These are phyloP conservation scores for Rossbeevera mucosa DNA, from an alignment of 768 basidiomycete species.

Conservation along the genomic window DNA sequence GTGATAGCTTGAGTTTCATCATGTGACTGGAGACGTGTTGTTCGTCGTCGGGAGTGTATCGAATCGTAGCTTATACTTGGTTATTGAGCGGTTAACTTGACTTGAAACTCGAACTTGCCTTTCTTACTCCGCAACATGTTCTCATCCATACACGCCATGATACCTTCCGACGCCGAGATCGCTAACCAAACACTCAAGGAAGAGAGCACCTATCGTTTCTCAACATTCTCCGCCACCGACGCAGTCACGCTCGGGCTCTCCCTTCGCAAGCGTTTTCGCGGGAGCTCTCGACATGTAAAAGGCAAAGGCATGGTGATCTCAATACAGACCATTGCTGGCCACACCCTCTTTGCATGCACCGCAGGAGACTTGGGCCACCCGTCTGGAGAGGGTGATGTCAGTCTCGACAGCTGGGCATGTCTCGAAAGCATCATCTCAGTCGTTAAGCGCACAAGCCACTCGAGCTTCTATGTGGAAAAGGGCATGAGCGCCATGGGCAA, in stretches of 20 bases:
- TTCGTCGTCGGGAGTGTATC: too few relatives aligned
- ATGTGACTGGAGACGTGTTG: constrained; percentile 23
- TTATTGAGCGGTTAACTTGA: too few relatives aligned
- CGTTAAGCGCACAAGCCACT: constrained; percentile 76
- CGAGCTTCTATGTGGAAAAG: constrained; percentile 83
- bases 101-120: background rate
- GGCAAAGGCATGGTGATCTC: constrained; percentile 80
- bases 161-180: constrained; percentile 67
- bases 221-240: constrained; percentile 69
- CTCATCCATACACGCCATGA: constrained; percentile 55
- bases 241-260: constrained; percentile 79
- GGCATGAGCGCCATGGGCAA: constrained; percentile 83
- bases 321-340: constrained; percentile 74
- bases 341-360: constrained; percentile 76
- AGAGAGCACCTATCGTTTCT: constrained; percentile 66
- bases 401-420: constrained; percentile 74
- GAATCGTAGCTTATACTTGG: too few relatives aligned
- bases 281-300: constrained; percentile 62
- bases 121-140: constrained; percentile 44
- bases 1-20: constrained; percentile 27
- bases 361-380: constrained; percentile 72
- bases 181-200: constrained; percentile 68
- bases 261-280: constrained; percentile 78
- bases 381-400: constrained; percentile 68
- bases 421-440: constrained; percentile 78